phyloP scores from a whole-genome alignment of 1,284 basidiomycete species.

The Sporisorium exsertum region DNA sequence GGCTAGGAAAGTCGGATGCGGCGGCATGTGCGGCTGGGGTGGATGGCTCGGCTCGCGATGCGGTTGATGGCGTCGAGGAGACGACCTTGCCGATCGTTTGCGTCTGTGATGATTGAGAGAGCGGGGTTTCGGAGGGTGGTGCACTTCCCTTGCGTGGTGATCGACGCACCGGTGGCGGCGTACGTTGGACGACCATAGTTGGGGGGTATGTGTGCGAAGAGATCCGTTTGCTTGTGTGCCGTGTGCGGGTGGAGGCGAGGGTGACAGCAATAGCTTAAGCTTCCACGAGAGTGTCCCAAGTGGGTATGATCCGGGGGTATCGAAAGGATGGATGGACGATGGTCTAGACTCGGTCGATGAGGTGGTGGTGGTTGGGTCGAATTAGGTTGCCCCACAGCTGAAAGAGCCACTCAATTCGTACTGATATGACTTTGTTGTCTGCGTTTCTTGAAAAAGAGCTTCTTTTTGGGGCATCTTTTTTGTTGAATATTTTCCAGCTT shows the following conservation, averaged over 20 bases:
- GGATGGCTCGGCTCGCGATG: slow-evolving; percentile 23
- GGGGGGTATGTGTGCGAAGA: neutral
- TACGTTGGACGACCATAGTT: slow-evolving; percentile 37
- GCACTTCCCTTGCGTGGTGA: slow-evolving; percentile 35
- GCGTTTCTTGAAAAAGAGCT: neutral
- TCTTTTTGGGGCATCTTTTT: slow-evolving; percentile 9
- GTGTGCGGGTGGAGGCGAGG: neutral
- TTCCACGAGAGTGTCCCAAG: neutral
- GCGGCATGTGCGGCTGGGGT: slow-evolving; percentile 21
- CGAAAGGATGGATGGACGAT: slow-evolving; percentile 2
- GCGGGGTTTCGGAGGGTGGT: slow-evolving; percentile 12
- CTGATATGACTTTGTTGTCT: neutral
- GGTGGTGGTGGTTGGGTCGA: neutral
- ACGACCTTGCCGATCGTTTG: slow-evolving; percentile 21
- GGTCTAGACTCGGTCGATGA: slow-evolving; percentile 1
- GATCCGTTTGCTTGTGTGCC: neutral
- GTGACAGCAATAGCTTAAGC: too few relatives aligned
- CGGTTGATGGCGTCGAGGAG: slow-evolving; percentile 19
- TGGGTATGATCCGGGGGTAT: slow-evolving; percentile 28
- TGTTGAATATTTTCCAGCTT: slow-evolving; percentile 3
- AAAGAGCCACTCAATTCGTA: neutral
- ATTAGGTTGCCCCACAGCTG: neutral
- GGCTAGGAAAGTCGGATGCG: slow-evolving; percentile 41
- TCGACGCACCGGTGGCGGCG: slow-evolving; percentile 35
- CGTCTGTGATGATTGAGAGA: slow-evolving; percentile 8